Evolutionary conservation across 2,329 filamentous ascomycete species (phyloP).

Genomic region (Aureobasidium lini): DNA sequence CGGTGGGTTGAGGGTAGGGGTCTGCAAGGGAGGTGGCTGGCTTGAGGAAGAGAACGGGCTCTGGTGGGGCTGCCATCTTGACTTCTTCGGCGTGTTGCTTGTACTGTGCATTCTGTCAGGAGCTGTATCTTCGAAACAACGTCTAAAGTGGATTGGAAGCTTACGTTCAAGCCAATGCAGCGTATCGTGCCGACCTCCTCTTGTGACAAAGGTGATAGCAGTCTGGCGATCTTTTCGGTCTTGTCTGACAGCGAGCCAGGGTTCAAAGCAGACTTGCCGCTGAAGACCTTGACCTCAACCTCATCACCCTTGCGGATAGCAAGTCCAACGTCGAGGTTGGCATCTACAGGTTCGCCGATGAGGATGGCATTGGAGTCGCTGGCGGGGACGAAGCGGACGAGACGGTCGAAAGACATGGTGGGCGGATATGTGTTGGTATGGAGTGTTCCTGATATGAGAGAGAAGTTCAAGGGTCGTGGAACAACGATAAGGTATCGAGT

Average conservation of each 20-base stretch:
- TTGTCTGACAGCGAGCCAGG: slow-evolving; percentile 46
- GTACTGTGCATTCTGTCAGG: slow-evolving; percentile 30
- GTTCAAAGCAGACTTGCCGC: slow-evolving; percentile 49
- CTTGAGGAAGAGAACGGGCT: slow-evolving; percentile 52
- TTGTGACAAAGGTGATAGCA: slow-evolving; percentile 46
- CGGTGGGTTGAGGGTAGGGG: slow-evolving; percentile 44
- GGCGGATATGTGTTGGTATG: not conserved
- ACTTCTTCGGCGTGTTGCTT: slow-evolving; percentile 45
- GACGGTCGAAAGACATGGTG: slow-evolving; percentile 17
- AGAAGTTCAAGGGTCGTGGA: not conserved
- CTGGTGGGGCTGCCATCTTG: slow-evolving; percentile 43
- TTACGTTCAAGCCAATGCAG: slow-evolving; percentile 51
- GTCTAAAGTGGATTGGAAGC: slow-evolving; percentile 12
- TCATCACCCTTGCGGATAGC: slow-evolving; percentile 50
- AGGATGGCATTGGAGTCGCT: slow-evolving; percentile 17
- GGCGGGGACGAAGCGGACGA: slow-evolving; percentile 17
- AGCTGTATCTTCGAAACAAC: not conserved
- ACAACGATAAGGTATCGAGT: not conserved
- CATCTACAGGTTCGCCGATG: slow-evolving; percentile 27
- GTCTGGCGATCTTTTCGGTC: slow-evolving; percentile 36
- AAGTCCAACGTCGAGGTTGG: slow-evolving; percentile 49
- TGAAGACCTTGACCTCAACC: slow-evolving; percentile 50
- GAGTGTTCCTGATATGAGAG: not conserved
- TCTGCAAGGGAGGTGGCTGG: slow-evolving; percentile 47
- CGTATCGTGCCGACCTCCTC: slow-evolving; percentile 50